Evolutionary conservation across 805 yeast genomes (phyloP).

Genomic region (Torulaspora maleeae): DNA sequence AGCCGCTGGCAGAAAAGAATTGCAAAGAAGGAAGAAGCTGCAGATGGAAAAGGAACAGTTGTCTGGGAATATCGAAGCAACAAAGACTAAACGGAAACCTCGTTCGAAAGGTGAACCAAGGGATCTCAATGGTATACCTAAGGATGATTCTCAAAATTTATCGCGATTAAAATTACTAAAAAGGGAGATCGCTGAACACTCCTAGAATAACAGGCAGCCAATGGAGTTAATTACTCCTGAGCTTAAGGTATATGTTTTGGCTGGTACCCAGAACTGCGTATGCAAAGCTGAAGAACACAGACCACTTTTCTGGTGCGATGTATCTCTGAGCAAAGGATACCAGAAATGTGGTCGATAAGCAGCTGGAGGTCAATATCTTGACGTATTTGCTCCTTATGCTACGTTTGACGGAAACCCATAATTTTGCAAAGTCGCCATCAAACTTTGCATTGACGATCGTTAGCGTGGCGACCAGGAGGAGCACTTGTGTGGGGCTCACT

Average conservation of each 20-base stretch:
- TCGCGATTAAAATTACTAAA: slow-evolving; percentile 4
- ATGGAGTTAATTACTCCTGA: slow-evolving; percentile 1
- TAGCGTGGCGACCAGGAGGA: slow-evolving; percentile 16
- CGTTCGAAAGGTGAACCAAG: slow-evolving; percentile 2
- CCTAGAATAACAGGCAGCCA: not conserved
- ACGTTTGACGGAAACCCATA: slow-evolving; percentile 6
- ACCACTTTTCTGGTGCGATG: slow-evolving; percentile 24
- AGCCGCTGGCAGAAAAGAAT: slow-evolving; percentile 32
- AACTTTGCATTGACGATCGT: slow-evolving; percentile 17
- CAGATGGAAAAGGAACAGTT: slow-evolving; percentile 18
- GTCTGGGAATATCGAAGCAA: slow-evolving; percentile 3
- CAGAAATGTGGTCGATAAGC: slow-evolving; percentile 19
- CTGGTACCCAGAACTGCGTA: slow-evolving; percentile 22
- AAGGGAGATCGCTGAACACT: slow-evolving; percentile 7
- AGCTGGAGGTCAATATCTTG: slow-evolving; percentile 20
- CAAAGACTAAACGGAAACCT: slow-evolving; percentile 1
- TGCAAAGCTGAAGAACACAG: slow-evolving; percentile 26
- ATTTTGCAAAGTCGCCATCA: slow-evolving; percentile 4
- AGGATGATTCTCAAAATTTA: not conserved
- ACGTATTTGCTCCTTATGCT: slow-evolving; percentile 14
- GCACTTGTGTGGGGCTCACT: slow-evolving; percentile 24
- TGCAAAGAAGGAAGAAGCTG: slow-evolving; percentile 26
- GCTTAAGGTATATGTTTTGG: slow-evolving; percentile 24
- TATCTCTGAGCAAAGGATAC: slow-evolving; percentile 23
- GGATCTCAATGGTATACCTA: not conserved